Base-by-base conservation (phyloP, 306 rosid species). In the Lathyrus aphaca region DNA sequence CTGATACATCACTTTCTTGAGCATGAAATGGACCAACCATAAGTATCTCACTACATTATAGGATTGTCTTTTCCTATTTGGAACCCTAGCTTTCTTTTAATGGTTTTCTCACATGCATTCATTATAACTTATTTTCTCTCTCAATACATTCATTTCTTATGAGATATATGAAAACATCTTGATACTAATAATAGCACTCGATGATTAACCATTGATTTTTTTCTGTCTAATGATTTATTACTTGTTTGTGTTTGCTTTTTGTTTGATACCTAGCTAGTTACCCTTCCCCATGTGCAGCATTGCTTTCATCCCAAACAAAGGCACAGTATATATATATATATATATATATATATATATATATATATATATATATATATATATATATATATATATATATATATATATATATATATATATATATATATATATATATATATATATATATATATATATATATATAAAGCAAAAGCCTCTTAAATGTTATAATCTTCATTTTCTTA, bases 1-100 rank as follows among this genome's bases (percentile, higher is more conserved):
- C n/a, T 21, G 82, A 79, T 72, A 68, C 79, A 46, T 82, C 88
- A 68, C 74, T 83, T 61, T 81, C 87, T 14, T 46, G 66, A 66
- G 78, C 80, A 76, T 64, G 64, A 66, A 68, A 65, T 64, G 78
- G 80, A 66, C 84, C 79, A 77, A 74, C 60, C 48, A 74, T 54
- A 23, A 77, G 13, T 49, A 50, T 50, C 63, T 42, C 45, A 2
- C 43, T 44, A 25, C 75, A 70, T n/a, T 14, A 43, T 51, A 25
- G 48, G 4, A 43, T 74, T 75, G 86, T 79, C 74, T 61, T 50
- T 30, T 71, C 32, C 71, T 45, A 68, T 35, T 79, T 72, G 79
- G 82, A 82, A 45, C 67, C 69, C 73, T 21, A 53, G 15, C 59
- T 53, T 61, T 50, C 44, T 29, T 43, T 46, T 14, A n/a, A 9